Percentiles rank a stretch among this genome's conserved stretches.
These are phyloP conservation scores for Phytophthora cajani DNA, from an alignment of 352 stramenopile species.

Conservation along the genomic window DNA sequence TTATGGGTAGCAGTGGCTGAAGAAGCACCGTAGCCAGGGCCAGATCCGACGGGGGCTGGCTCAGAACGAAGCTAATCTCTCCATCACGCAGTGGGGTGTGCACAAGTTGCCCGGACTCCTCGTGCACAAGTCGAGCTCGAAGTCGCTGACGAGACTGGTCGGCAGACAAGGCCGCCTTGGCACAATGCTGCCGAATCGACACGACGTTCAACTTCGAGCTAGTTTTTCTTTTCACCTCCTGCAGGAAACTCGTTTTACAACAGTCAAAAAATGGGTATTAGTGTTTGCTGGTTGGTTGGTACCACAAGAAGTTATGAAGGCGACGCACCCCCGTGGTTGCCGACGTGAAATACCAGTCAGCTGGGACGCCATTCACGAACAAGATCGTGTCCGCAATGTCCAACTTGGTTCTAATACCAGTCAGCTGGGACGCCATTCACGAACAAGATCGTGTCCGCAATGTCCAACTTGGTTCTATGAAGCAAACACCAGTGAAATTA, in stretches of 20 bases:
- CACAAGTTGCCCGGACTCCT: slow-evolving; percentile 49
- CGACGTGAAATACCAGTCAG: slow-evolving; percentile 74
- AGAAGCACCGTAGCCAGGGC: slow-evolving; percentile 57
- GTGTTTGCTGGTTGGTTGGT: not conserved
- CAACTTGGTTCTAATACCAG: slow-evolving; percentile 76
- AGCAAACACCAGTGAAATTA: not conserved
- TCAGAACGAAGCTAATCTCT: slow-evolving; percentile 63
- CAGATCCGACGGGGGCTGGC: slow-evolving; percentile 50
- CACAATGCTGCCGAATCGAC: slow-evolving; percentile 34
- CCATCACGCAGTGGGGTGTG: slow-evolving; percentile 56
- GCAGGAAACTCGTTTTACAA: not conserved
- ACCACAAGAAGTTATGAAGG: slow-evolving; percentile 1
- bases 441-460: slow-evolving; percentile 65
- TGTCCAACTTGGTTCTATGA: slow-evolving; percentile 59
- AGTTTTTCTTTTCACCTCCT: slow-evolving; percentile 65
- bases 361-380: slow-evolving; percentile 46
- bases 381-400: slow-evolving; percentile 69
- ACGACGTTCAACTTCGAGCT: slow-evolving; percentile 26
- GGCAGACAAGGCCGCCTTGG: slow-evolving; percentile 37
- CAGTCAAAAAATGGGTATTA: too few species aligned
- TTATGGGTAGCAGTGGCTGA: slow-evolving; percentile 45
- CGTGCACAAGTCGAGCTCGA: slow-evolving; percentile 33
- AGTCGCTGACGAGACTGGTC: slow-evolving; percentile 18
- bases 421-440: slow-evolving; percentile 43
- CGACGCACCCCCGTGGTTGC: slow-evolving; percentile 49